Percentiles rank a stretch among this genome's conserved stretches.
Conservation (phyloP, 148 eudicot species). For the Chenopodium album region DNA sequence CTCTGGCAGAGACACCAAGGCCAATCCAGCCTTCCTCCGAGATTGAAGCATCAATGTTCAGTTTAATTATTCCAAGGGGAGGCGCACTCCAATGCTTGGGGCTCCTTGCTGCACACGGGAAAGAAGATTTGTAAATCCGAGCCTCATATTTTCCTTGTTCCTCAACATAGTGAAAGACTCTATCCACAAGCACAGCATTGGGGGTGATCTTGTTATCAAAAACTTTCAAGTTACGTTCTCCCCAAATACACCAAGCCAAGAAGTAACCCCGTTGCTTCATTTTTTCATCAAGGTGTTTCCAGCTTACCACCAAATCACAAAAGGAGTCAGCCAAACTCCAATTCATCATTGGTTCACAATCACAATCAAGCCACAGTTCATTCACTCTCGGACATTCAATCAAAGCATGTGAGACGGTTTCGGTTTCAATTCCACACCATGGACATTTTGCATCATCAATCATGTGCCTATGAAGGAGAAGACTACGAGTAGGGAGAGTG, state of each 20-base stretch:
- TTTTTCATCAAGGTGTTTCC: too few species aligned
- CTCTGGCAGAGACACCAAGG: not conserved
- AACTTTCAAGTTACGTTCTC: too few species aligned
- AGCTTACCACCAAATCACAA: not conserved
- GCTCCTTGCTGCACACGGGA: not conserved
- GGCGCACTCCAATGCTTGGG: not conserved
- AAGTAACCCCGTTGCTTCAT: too few species aligned
- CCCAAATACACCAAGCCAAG: too few species aligned
- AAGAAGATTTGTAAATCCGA: too few species aligned
- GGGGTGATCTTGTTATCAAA: not conserved
- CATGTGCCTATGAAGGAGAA: not conserved
- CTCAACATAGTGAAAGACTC: not conserved
- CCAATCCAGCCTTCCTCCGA: not conserved
- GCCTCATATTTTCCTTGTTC: not conserved
- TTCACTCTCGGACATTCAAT: not conserved
- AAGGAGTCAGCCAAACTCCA: too few species aligned
- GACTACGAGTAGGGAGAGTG: not conserved
- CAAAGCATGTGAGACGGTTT: not conserved
- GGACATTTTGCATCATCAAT: not conserved
- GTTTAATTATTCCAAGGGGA: not conserved
- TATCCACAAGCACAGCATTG: too few species aligned
- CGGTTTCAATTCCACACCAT: not conserved
- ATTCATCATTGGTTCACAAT: not conserved
- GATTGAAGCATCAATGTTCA: not conserved
- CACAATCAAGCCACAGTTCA: not conserved